Evolutionary conservation across 2,329 filamentous ascomycete genomes (phyloP), one percentile per base, ranked within the genome.

Genomic region (Zarea fungicola): DNA sequence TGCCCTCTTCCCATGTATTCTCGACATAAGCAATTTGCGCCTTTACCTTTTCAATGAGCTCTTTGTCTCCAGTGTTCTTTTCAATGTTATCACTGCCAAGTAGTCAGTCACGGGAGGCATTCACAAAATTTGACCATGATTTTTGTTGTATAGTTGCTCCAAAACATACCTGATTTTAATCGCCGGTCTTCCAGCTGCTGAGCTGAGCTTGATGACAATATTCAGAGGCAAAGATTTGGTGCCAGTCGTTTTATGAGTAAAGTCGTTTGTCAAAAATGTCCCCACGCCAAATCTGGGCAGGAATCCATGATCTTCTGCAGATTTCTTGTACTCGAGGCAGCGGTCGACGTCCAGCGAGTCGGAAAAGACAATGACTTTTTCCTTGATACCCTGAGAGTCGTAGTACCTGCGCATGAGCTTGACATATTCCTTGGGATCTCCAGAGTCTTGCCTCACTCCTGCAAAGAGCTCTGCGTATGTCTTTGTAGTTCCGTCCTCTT

Each of bases 231-330:
- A 81, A 1, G 91, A 96, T 69, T 96, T 97, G 57, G 83, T 82
- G 32, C 84, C 84, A 1, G 84, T 87, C 29, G 76, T 81, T 52
- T 78, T 71, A 55, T 86, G 81, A n/a, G 71, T 72, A 64, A 93
- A 99, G 66, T 99, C 93, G 62, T 99, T 96, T 4, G 93, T 99
- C 59, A 99, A 77, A 68, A 89, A 97, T 0, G 93, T 99, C 5
- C 93, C 93, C 1, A 99, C 87, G 52, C 93, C 93, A 70, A 99
- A 99, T 0, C 86, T 87, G 11, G 92, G 86, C 52, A 84, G 80
- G 66, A 99, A 91, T 2, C 88, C 88, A 13, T 84, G 80, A 32
- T 82, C 78, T 56, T 96, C 89, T 0, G 91, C 85, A 23, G 89
- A 78, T 50, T 80, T 72, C 73, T 95, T 95, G 72, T 97, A 99